Conservation (phyloP, 768 basidiomycete genomes). For the Rhizopogon salebrosus region DNA sequence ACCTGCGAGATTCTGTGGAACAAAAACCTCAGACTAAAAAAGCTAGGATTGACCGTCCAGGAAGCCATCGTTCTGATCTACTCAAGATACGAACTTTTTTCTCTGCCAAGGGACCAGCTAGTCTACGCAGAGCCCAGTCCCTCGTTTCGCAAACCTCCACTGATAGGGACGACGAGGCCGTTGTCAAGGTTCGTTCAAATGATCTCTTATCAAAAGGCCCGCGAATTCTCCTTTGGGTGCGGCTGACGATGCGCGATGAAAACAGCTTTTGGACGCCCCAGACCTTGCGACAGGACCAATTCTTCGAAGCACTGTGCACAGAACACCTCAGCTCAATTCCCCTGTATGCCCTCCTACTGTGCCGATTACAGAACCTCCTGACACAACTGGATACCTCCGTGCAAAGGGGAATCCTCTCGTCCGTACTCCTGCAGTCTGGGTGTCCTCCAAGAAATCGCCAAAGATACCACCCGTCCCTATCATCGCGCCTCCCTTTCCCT, state of each 20-base stretch:
- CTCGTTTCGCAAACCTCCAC: constrained; percentile 27
- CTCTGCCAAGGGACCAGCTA: constrained; percentile 31
- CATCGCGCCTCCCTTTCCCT: constrained; percentile 52
- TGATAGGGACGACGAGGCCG: constrained; percentile 8
- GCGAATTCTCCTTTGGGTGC: neutral
- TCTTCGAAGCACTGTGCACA: neutral
- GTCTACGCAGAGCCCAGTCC: constrained; percentile 36
- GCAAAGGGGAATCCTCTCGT: constrained; percentile 19
- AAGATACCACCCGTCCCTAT: constrained; percentile 36
- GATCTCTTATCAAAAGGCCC: neutral
- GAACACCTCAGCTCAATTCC: neutral
- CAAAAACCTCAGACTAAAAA: constrained; percentile 10
- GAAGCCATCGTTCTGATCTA: neutral
- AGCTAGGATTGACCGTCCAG: constrained; percentile 8
- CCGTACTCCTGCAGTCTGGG: constrained; percentile 13
- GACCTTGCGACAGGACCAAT: constrained; percentile 4
- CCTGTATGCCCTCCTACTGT: constrained; percentile 13
- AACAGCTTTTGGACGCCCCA: neutral
- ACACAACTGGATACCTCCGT: constrained; percentile 14
- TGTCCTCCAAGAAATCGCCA: neutral
- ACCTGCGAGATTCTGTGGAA: neutral
- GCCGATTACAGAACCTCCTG: constrained; percentile 22
- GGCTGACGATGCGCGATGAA: constrained; percentile 7
- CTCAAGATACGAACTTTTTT: constrained; percentile 5
- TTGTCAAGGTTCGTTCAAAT: constrained; percentile 6